phyloP scores from a whole-genome alignment of 1,139 yeast species.

The Zhuliangozyma parablackwelliae region DNA sequence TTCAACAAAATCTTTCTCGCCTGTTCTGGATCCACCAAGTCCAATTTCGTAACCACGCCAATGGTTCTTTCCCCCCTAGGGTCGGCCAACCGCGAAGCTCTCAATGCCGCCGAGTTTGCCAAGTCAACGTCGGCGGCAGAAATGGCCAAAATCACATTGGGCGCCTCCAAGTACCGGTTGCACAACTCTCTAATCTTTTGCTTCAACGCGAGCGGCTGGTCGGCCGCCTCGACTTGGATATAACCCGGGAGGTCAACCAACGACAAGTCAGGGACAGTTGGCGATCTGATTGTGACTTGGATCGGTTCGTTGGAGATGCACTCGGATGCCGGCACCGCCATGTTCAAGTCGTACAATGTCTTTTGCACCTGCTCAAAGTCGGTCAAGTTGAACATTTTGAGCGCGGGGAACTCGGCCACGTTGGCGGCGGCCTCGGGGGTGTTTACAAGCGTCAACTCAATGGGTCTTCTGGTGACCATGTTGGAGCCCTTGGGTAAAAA shows the following conservation, averaged over 20 bases:
- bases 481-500: constrained; percentile 91
- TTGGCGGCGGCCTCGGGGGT: constrained; percentile 81
- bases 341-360: constrained; percentile 76
- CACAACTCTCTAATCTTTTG: constrained; percentile 75
- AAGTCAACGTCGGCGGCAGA: constrained; percentile 97
- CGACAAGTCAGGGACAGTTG: constrained; percentile 89
- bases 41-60: constrained; percentile 93
- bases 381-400: constrained; percentile 74
- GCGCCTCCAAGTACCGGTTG: constrained; percentile 80
- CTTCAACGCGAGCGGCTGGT: constrained; percentile 85
- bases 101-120: constrained; percentile 90
- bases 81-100: constrained; percentile 90
- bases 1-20: constrained; percentile 72
- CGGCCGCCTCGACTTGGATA: constrained; percentile 94
- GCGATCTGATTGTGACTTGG: constrained; percentile 84
- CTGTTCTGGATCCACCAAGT: constrained; percentile 71
- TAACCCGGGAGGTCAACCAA: constrained; percentile 96
- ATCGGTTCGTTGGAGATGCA: constrained; percentile 91
- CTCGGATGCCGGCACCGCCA: constrained; percentile 84
- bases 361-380: constrained; percentile 87
- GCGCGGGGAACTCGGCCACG: constrained; percentile 89
- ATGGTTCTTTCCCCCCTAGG: constrained; percentile 93
- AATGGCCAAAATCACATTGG: constrained; percentile 91
- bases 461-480: constrained; percentile 95
- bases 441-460: constrained; percentile 85